phyloP scores from a whole-genome alignment of 2,329 filamentous ascomycete species.

The Apiospora sp. region DNA sequence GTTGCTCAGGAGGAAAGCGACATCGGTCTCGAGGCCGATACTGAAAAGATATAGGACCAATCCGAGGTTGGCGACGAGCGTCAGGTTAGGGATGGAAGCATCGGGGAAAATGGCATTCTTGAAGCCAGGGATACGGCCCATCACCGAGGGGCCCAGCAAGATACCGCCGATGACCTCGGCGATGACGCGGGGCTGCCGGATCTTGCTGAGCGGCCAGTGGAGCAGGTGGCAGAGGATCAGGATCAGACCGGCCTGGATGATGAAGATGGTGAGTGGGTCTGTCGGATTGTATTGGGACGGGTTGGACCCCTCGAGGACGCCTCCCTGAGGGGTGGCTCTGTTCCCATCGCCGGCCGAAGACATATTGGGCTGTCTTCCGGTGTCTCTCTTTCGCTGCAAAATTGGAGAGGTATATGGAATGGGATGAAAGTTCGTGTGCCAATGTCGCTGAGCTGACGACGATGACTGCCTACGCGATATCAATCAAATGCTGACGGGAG shows the following conservation, averaged over 20 bases:
- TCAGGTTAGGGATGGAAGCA: conserved; percentile 69
- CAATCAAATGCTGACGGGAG: not conserved
- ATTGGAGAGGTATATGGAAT: not conserved
- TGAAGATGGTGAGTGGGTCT: conserved; percentile 78
- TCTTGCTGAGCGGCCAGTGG: conserved; percentile 74
- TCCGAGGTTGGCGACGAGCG: conserved; percentile 75
- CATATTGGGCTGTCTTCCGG: not conserved
- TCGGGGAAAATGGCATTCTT: conserved; percentile 70
- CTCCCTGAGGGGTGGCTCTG: conserved; percentile 55
- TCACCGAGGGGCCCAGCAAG: conserved; percentile 75
- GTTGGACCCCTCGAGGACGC: conserved; percentile 75
- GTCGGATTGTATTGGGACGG: conserved; percentile 73
- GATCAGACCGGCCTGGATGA: conserved; percentile 79
- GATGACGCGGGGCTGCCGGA: conserved; percentile 79
- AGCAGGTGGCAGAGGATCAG: conserved; percentile 76
- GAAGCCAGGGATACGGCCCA: conserved; percentile 77
- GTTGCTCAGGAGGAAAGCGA: conserved; percentile 72
- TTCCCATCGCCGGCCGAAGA: conserved; percentile 39
- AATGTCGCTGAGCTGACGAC: not conserved
- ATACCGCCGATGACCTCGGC: conserved; percentile 81
- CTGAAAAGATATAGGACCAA: conserved; percentile 78
- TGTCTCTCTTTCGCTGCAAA: not conserved
- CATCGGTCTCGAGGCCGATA: conserved; percentile 77
- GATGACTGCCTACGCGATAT: not conserved
- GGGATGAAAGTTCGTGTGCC: not conserved